Evolutionary conservation across 2,329 filamentous ascomycete species (phyloP).

Genomic region (Bipolaris victoriae): DNA sequence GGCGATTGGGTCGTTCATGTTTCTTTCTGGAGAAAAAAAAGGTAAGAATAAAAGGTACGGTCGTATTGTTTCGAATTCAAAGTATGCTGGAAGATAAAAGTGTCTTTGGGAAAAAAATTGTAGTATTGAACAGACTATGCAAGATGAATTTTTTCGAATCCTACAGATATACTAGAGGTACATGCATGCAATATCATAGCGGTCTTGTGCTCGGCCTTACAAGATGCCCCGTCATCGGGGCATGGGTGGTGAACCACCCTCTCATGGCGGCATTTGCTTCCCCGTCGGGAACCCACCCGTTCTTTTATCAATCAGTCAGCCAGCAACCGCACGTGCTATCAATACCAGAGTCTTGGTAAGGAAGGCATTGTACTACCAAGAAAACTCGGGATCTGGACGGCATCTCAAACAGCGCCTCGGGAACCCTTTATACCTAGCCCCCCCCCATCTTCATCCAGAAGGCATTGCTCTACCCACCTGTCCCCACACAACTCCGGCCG

Average conservation of each 20-base stretch:
- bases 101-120: too few species aligned
- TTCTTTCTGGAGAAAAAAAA: background rate
- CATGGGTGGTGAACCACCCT: background rate
- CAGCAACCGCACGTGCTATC: background rate
- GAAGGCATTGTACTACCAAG: too few species aligned
- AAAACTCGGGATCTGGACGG: background rate
- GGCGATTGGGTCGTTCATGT: slow-evolving; percentile 35
- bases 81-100: too few species aligned
- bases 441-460: background rate
- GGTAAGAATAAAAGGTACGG: too few species aligned
- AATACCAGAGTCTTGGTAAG: background rate
- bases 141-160: background rate
- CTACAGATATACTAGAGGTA: too few species aligned
- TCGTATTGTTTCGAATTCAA: background rate
- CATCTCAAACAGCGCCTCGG: background rate
- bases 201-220: slow-evolving; percentile 1
- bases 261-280: background rate
- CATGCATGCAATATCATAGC: background rate
- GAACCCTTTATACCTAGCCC: background rate
- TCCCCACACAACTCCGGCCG: background rate
- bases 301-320: background rate
- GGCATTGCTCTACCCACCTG: background rate
- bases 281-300: slow-evolving; percentile 1
- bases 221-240: background rate
- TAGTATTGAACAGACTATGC: background rate